A percentile compares a stretch with the other conserved stretches of the same genome.
Conservation (phyloP, 2,329 filamentous ascomycete genomes). For the Tricladium varicosporioides region DNA sequence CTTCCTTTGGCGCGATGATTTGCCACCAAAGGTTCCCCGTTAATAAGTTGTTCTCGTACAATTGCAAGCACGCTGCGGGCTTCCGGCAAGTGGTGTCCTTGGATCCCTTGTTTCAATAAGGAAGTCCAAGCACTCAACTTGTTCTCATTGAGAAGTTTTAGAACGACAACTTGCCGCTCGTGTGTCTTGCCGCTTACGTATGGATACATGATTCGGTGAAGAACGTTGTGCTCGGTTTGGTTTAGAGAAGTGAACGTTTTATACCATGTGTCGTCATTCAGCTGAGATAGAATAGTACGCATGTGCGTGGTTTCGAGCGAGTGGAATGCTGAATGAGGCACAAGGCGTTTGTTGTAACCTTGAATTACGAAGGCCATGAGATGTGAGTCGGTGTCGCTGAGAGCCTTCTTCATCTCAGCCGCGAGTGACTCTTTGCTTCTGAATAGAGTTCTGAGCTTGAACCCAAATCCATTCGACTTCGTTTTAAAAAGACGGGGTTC, state of each 20-base stretch:
- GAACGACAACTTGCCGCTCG: slow-evolving; percentile 24
- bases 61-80: slow-evolving; percentile 26
- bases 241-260: slow-evolving; percentile 24
- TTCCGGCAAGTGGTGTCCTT: background rate
- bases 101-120: slow-evolving; percentile 12
- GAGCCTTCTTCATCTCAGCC: slow-evolving; percentile 23
- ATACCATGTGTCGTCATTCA: slow-evolving; percentile 28
- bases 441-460: slow-evolving; percentile 28
- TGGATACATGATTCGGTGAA: slow-evolving; percentile 15
- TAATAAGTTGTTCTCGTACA: slow-evolving; percentile 22
- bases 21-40: slow-evolving; percentile 18
- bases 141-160: slow-evolving; percentile 26
- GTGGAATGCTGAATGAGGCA: slow-evolving; percentile 31
- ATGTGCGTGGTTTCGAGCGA: slow-evolving; percentile 30
- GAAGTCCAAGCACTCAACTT: slow-evolving; percentile 21
- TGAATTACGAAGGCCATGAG: slow-evolving; percentile 27
- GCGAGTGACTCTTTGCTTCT: slow-evolving; percentile 30
- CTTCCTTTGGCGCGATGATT: background rate
- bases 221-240: slow-evolving; percentile 12
- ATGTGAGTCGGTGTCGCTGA: slow-evolving; percentile 21
- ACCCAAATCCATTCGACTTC: slow-evolving; percentile 18
- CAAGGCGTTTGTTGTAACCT: slow-evolving; percentile 3
- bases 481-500: slow-evolving; percentile 25
- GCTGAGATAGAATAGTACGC: slow-evolving; percentile 28
- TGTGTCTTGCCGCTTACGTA: slow-evolving; percentile 1